Conservation (phyloP, 257 asterid genomes). For the Avicennia marina region DNA sequence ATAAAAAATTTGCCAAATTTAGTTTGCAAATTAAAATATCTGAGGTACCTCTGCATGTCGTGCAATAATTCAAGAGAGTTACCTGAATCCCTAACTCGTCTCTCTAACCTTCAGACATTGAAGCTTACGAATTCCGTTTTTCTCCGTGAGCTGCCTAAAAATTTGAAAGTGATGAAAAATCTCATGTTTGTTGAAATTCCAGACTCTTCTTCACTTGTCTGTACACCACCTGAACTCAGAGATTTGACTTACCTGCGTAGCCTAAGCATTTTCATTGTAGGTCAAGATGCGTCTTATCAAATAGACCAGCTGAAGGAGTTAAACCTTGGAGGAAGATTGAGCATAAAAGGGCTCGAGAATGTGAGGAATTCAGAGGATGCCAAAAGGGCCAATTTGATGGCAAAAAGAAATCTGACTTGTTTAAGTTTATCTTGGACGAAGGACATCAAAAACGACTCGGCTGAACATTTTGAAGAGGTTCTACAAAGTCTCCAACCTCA, state of each 20-base stretch:
- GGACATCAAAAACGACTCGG: not conserved
- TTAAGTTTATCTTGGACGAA: constrained; percentile 17
- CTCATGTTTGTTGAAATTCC: constrained; percentile 19
- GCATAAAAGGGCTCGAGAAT: constrained; percentile 21
- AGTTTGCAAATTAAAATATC: constrained; percentile 7
- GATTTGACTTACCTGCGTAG: constrained; percentile 10
- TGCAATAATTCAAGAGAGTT: not conserved
- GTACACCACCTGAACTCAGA: constrained; percentile 23
- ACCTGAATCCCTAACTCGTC: constrained; percentile 20
- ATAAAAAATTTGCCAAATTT: not conserved
- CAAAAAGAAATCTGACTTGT: constrained; percentile 1
- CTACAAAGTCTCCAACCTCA: constrained; percentile 21
- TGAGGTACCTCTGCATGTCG: constrained; percentile 6
- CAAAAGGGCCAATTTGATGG: constrained; percentile 19
- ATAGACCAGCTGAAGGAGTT: constrained; percentile 24
- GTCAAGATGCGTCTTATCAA: constrained; percentile 13
- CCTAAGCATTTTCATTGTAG: constrained; percentile 28
- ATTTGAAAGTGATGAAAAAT: constrained; percentile 18
- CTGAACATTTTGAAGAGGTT: constrained; percentile 21
- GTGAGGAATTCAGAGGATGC: constrained; percentile 18
- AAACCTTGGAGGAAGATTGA: constrained; percentile 15
- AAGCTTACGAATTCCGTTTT: not conserved
- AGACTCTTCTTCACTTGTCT: not conserved
- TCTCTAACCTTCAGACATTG: constrained; percentile 23
- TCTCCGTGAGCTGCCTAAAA: constrained; percentile 19